Base-by-base conservation (phyloP, 2,329 filamentous ascomycete genomes). In the Leptographium radiaticola region DNA sequence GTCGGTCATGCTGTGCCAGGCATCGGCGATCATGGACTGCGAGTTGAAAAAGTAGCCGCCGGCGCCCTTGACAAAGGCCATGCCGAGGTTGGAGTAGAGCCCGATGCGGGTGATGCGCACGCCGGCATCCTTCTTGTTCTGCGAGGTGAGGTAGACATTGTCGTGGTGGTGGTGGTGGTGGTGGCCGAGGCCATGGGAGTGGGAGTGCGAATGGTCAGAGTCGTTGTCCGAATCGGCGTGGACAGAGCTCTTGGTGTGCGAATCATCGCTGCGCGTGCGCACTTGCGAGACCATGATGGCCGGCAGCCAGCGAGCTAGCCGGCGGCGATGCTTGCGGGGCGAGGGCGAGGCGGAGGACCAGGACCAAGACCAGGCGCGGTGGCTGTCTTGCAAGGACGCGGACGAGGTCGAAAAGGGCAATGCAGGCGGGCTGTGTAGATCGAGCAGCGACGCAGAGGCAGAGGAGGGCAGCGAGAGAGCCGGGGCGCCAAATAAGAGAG, bases 41-140 rank as follows among this genome's bases (percentile, higher is more conserved):
- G 90, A 96, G 69, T 96, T 90, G 75, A 98, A 97, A 60, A 85
- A 74, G 72, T 93, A 95, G 61, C 93, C 93, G 55, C 93, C 93
- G 33, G 90, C 75, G 44, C 91, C 93, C 68, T 98, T 98, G 60
- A 83, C 87, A 62, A 97, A 75, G 50, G 91, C 93, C 90, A 98
- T 97, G 65, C 83, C 84, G 52, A 97, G 75, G 68, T 98, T 98
- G 61, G 90, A 88, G 64, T 84, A 86, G 47, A 95, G 76, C 31
- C 89, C 89, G 62, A 97, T 86, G 59, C 89, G 78, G 52, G 93
- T 98, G 65, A 96, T 96, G 63, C 89, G 84, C 62, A 95, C 94
- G 60, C 89, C 89, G 50, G 93, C 89, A 70, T 98, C 93, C 60
- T 87, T 85, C 70, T 89, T 93, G 71, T 95, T 88, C 59, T 75